Conservation (phyloP, 83 land plant species). For the Picea mariana region DNA sequence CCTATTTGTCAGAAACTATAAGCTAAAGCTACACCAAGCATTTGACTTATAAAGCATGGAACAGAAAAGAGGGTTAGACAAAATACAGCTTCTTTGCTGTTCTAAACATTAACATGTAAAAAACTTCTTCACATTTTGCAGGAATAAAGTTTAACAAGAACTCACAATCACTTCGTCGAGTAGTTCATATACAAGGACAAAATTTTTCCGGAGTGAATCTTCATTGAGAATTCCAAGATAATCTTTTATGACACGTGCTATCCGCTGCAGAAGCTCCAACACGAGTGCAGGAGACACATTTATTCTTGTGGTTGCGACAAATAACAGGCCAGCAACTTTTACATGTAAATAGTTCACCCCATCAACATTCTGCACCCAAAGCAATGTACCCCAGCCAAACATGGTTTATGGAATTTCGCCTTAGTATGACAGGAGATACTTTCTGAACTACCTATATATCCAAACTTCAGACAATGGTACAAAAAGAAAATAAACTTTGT, state of each 20-base stretch:
- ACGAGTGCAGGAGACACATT: slow-evolving; percentile 92
- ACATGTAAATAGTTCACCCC: slow-evolving; percentile 97
- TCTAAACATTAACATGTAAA: neutral
- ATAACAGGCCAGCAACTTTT: slow-evolving; percentile 90
- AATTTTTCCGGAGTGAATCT: slow-evolving; percentile 92
- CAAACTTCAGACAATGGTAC: neutral
- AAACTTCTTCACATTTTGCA: neutral
- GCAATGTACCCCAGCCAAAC: neutral
- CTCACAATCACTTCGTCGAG: slow-evolving; percentile 98
- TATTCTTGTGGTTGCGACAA: slow-evolving; percentile 94
- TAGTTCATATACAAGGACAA: slow-evolving; percentile 97
- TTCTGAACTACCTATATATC: slow-evolving; percentile 5
- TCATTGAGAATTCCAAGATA: slow-evolving; percentile 95
- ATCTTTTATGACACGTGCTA: slow-evolving; percentile 95
- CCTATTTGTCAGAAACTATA: neutral
- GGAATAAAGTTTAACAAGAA: neutral
- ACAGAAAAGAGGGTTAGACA: neutral
- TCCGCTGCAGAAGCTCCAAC: slow-evolving; percentile 93
- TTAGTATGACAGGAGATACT: neutral
- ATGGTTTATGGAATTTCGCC: neutral
- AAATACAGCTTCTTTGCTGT: neutral
- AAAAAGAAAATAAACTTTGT: neutral
- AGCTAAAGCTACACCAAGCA: neutral
- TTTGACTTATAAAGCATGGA: neutral
- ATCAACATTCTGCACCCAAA: slow-evolving; percentile 77